Evolutionary conservation across 2,329 filamentous ascomycete species (phyloP), one percentile per base, ranked within the genome.

Genomic region (Diaporthe vaccinii): DNA sequence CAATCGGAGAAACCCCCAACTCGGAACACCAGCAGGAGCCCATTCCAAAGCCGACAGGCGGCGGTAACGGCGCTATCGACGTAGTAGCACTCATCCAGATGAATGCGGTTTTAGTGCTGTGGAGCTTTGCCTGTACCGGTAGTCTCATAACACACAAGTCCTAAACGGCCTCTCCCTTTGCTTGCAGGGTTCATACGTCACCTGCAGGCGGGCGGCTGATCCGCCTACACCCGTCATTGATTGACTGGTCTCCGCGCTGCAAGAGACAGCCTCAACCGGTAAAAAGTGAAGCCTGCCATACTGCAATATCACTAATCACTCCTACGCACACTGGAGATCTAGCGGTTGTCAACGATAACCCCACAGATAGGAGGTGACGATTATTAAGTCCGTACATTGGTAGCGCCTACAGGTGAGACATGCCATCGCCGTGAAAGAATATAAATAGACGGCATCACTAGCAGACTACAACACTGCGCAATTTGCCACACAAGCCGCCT

Each of bases 151-250:
- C 25, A 25, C n/a, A 10, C 22, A 34, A 34, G 31, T 34, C 31
- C 8, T 34, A 34, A 14, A 39, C 1, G 4, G 14, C n/a, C 25
- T 8, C 5, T n/a, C 17, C 36, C 22, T 17, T 7, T 36, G 3
- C 22, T 28, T 17, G n/a, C 36, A 61, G n/a, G 58, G 58, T 39
- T 25, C n/a, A 17, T 12, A n/a, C 15, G 20, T 39, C 20, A 20
- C 65, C 8, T 36, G 65, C 28, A 53, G 65, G 65, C 65, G 46
- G 65, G 46, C 28, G 65, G 46, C 65, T 68, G 31, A 53, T 68
- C 62, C 65, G 65, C 65, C 46, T 25, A 20, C 41, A 67, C 41
- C 28, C 61, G 61, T 68, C 62, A 68, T 68, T 31, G 62, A 68
- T n/a, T 51, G 22, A 46, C 5, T 49, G 41, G 61, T 12, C 4